A percentile compares a stretch with the other conserved stretches of the same genome.
Evolutionary conservation across 345 rosid genomes (phyloP).

Genomic region (Gossypium ekmanianum): DNA sequence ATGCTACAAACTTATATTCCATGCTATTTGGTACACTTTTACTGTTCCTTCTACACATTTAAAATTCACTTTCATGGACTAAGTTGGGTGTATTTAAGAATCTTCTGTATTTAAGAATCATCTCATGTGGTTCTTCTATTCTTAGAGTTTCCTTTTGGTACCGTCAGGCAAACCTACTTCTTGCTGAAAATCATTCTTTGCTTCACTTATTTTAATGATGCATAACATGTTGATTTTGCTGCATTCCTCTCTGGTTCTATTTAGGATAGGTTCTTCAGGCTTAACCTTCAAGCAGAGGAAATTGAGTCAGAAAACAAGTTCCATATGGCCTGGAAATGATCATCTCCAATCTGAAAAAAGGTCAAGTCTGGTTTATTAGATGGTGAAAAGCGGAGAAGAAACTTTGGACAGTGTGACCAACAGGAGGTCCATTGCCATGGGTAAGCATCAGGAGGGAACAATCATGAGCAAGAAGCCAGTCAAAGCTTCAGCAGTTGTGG

Average conservation of each 20-base stretch:
- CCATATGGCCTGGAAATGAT: neutral
- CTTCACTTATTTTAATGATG: slow-evolving; percentile 5
- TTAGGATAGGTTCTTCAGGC: neutral
- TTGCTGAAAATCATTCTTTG: neutral
- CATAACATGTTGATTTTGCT: neutral
- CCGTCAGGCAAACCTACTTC: neutral
- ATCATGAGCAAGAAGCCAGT: slow-evolving; percentile 21
- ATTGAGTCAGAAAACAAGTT: neutral
- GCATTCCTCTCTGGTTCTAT: neutral
- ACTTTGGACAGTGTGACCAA: neutral
- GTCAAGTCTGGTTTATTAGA: slow-evolving; percentile 3
- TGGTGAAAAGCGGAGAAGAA: slow-evolving; percentile 13
- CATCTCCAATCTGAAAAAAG: neutral
- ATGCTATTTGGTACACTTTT: neutral
- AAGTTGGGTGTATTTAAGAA: neutral
- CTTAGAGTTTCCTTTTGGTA: neutral
- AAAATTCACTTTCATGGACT: neutral
- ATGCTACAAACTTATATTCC: neutral
- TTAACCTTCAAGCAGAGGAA: neutral
- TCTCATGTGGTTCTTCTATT: neutral
- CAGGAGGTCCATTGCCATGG: slow-evolving; percentile 28
- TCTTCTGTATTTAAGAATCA: neutral
- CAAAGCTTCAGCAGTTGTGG: slow-evolving; percentile 36
- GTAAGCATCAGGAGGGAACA: slow-evolving; percentile 22
- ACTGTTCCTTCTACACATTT: neutral